A percentile compares a stretch with the other conserved stretches of the same genome.
These are phyloP conservation scores for Coffea humblotiana DNA, from an alignment of 305 asterid species.

Conservation along the genomic window DNA sequence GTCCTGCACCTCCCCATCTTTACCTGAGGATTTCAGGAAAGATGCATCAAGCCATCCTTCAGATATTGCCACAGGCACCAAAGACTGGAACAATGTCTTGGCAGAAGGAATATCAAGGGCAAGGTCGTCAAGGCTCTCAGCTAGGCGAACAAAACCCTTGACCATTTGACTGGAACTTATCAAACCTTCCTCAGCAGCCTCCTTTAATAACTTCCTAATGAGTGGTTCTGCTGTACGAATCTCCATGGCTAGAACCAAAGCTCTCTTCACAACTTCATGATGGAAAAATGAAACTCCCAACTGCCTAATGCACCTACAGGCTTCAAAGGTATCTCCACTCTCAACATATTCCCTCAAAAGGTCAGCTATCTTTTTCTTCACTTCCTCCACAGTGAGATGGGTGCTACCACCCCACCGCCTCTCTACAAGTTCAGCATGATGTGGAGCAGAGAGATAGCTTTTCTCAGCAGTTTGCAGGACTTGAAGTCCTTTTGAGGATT, in stretches of 20 bases:
- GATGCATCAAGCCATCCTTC: conserved; percentile 83
- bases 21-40: conserved; percentile 37
- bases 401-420: conserved; percentile 92
- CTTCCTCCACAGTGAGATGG: conserved; percentile 77
- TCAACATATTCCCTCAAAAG: conserved; percentile 70
- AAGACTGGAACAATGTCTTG: conserved; percentile 39
- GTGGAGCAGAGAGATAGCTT: conserved; percentile 86
- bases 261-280: conserved; percentile 85
- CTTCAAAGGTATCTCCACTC: conserved; percentile 76
- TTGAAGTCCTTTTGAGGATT: conserved; percentile 62
- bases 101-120: conserved; percentile 87
- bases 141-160: conserved; percentile 64
- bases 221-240: conserved; percentile 52
- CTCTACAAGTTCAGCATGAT: conserved; percentile 86
- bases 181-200: conserved; percentile 78
- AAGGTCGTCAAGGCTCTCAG: conserved; percentile 80
- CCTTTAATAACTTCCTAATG: conserved; percentile 58
- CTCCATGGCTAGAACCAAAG: conserved; percentile 78
- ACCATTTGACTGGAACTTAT: conserved; percentile 82
- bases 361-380: conserved; percentile 73
- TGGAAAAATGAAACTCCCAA: conserved; percentile 79
- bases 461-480: conserved; percentile 74
- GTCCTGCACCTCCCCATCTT: conserved; percentile 34
- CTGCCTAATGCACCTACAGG: conserved; percentile 74
- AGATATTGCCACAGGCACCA: conserved; percentile 62